A percentile compares a stretch with the other conserved stretches of the same genome.
Evolutionary conservation across 768 basidiomycete species (phyloP).

Genomic region (Plicaturopsis crispa): DNA sequence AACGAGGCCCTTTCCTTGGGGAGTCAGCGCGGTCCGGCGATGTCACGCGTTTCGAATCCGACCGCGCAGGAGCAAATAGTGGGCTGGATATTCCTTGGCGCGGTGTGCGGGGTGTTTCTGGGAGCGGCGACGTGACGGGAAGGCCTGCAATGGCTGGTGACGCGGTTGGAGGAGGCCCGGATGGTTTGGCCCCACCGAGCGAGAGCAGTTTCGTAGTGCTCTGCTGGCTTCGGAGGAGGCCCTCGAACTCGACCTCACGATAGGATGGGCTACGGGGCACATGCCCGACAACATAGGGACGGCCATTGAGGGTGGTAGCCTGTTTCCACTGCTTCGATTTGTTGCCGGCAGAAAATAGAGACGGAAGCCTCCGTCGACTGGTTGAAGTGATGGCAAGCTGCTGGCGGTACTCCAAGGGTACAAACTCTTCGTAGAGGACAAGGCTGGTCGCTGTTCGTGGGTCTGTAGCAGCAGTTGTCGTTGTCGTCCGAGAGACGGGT

Average conservation of each 20-base stretch:
- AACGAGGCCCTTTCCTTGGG: conserved; percentile 37
- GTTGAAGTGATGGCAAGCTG: conserved; percentile 52
- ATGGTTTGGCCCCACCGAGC: conserved; percentile 19
- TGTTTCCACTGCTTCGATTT: conserved; percentile 66
- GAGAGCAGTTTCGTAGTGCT: conserved; percentile 32
- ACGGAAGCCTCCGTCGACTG: conserved; percentile 56
- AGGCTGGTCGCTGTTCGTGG: conserved; percentile 68
- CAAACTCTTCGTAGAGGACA: conserved; percentile 89
- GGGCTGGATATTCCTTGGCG: conserved; percentile 1
- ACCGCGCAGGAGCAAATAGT: neutral
- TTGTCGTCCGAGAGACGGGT: conserved; percentile 31
- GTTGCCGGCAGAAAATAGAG: conserved; percentile 49
- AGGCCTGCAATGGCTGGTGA: too few relatives aligned
- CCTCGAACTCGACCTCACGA: conserved; percentile 76
- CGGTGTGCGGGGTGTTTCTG: conserved; percentile 2
- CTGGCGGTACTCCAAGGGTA: conserved; percentile 80
- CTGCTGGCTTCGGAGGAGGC: conserved; percentile 50
- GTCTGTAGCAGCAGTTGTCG: conserved; percentile 30
- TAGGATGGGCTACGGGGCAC: conserved; percentile 44
- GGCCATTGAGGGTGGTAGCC: conserved; percentile 74
- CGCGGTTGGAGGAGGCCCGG: conserved; percentile 11
- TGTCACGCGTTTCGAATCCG: conserved; percentile 19
- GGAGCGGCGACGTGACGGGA: conserved; percentile 9
- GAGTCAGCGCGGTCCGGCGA: conserved; percentile 24
- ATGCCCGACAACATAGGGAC: conserved; percentile 60